Evolutionary conservation across 768 basidiomycete species (phyloP).

Genomic region (Leccinum disarticulatum): DNA sequence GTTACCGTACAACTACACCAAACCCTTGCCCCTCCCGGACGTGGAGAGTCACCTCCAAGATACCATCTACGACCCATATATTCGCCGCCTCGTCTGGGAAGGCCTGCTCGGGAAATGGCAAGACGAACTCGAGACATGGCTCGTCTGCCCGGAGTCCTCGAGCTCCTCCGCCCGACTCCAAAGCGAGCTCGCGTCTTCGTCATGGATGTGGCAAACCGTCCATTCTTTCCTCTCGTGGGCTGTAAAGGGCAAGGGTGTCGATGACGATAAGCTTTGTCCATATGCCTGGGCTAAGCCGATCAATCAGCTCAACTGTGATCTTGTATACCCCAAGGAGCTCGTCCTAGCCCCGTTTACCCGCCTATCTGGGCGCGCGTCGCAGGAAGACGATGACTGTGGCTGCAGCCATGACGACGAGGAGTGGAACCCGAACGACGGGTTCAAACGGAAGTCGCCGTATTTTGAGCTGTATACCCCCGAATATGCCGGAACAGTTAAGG

Average conservation of each 20-base stretch:
- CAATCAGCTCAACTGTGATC: constrained; percentile 76
- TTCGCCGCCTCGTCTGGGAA: constrained; percentile 86
- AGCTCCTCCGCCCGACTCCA: constrained; percentile 7
- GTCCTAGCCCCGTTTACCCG: constrained; percentile 34
- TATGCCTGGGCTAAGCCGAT: constrained; percentile 74
- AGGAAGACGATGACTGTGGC: constrained; percentile 1
- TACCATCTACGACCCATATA: constrained; percentile 83
- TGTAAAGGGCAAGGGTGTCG: not conserved
- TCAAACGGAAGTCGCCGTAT: constrained; percentile 22
- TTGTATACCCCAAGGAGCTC: constrained; percentile 76
- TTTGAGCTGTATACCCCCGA: constrained; percentile 80
- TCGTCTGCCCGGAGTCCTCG: constrained; percentile 52
- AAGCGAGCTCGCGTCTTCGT: constrained; percentile 1
- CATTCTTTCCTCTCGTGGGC: constrained; percentile 7
- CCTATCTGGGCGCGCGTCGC: constrained; percentile 32
- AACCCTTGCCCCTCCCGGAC: constrained; percentile 62
- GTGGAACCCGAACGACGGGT: not conserved
- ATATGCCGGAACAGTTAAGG: constrained; percentile 69
- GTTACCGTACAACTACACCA: constrained; percentile 72
- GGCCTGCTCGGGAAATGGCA: constrained; percentile 73
- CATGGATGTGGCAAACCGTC: constrained; percentile 28
- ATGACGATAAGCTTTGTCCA: constrained; percentile 61
- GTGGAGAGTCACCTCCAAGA: constrained; percentile 70
- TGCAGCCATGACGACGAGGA: not conserved
- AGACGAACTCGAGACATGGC: constrained; percentile 60